Evolutionary conservation across 1,139 yeast species (phyloP).

Genomic region (Yamadazyma blattariae): DNA sequence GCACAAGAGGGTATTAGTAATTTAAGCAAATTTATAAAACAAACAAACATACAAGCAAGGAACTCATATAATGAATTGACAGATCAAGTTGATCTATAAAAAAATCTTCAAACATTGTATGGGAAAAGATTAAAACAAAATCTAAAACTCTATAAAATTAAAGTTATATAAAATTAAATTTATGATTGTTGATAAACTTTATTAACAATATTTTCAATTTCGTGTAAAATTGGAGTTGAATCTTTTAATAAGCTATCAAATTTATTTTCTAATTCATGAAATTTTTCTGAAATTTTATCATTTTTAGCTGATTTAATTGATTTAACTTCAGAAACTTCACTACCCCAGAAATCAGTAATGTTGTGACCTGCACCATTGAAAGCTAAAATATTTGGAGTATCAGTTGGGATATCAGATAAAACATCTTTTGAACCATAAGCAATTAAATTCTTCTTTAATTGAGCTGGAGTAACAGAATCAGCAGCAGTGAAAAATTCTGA

Average conservation of each 20-base stretch:
- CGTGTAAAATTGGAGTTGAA: conserved; percentile 9
- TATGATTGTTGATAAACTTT: conserved; percentile 9
- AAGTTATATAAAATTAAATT: too few species aligned
- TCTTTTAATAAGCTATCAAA: conserved; percentile 9
- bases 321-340: neutral
- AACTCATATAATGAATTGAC: too few species aligned
- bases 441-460: conserved; percentile 34
- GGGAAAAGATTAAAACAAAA: too few species aligned
- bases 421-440: conserved; percentile 36
- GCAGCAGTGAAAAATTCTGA: conserved; percentile 51
- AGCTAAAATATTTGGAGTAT: conserved; percentile 83
- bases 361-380: conserved; percentile 92
- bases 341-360: conserved; percentile 67
- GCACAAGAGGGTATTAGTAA: too few species aligned
- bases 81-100: too few species aligned
- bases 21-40: too few species aligned
- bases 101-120: too few species aligned
- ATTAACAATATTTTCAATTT: conserved; percentile 11
- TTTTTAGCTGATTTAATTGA: neutral
- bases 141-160: too few species aligned
- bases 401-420: conserved; percentile 52
- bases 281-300: conserved; percentile 3
- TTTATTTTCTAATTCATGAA: conserved; percentile 7
- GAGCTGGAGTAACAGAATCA: conserved; percentile 33
- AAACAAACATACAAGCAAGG: too few species aligned